Evolutionary conservation across 2,329 filamentous ascomycete species (phyloP).

Genomic region (Seiridium unicorne): DNA sequence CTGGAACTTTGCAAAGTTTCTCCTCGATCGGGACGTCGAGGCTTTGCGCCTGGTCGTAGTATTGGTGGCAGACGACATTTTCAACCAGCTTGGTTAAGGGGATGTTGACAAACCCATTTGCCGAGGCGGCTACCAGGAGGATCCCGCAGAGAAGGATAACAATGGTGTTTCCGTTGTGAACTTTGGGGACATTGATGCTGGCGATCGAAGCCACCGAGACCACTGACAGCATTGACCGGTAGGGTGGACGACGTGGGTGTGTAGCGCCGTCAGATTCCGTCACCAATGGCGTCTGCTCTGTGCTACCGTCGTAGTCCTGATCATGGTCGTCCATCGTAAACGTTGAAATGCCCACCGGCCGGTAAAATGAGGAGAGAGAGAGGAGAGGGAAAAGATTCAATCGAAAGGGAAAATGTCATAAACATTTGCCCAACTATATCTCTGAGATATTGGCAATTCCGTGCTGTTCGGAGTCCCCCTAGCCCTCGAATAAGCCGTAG

Average conservation of each 20-base stretch:
- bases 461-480: too few relatives aligned
- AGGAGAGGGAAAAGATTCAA: neutral
- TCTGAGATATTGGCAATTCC: too few relatives aligned
- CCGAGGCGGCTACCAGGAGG: slow-evolving; percentile 27
- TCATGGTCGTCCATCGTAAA: neutral
- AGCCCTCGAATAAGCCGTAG: too few relatives aligned
- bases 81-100: slow-evolving; percentile 33
- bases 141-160: slow-evolving; percentile 30
- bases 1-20: slow-evolving; percentile 30
- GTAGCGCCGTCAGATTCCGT: neutral
- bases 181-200: slow-evolving; percentile 20
- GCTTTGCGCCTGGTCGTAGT: slow-evolving; percentile 26
- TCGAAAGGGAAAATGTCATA: too few relatives aligned
- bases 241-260: slow-evolving; percentile 15
- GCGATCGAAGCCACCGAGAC: slow-evolving; percentile 18
- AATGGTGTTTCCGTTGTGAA: slow-evolving; percentile 23
- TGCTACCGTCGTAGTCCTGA: neutral
- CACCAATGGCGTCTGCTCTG: slow-evolving; percentile 7
- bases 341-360: too few relatives aligned
- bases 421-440: too few relatives aligned
- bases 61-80: slow-evolving; percentile 34
- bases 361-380: too few relatives aligned
- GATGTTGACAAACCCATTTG: slow-evolving; percentile 27
- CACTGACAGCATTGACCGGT: slow-evolving; percentile 17
- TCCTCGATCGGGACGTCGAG: slow-evolving; percentile 30